Base-by-base conservation (phyloP, 768 basidiomycete species). In the Dentipellis sp. region DNA sequence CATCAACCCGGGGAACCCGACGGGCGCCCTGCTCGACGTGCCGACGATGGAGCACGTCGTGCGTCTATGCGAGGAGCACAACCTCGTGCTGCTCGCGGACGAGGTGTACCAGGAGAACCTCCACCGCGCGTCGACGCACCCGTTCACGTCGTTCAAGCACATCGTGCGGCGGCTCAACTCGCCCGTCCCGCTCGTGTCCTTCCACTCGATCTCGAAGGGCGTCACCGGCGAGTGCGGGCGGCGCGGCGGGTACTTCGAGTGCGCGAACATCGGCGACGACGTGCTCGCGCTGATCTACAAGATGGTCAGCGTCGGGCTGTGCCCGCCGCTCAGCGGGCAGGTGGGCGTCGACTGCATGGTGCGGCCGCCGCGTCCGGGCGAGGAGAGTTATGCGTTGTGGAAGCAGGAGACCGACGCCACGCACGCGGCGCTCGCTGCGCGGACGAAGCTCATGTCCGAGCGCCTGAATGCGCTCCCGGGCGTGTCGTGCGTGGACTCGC, bases 1-100 rank as follows among this genome's bases (percentile, higher is more conserved):
- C 65, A 98, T 99, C 78, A 99, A 99, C 75, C 95, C 95, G 0
- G 95, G 95, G 21, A 99, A 98, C 73, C 95, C 97, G 19, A 98
- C 97, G 0, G 97, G 95, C 42, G 82, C 86, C 4, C 78, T 95
- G 52, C 80, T 99, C 10, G 79, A 84, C 60, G 75, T 81, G 56
- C 61, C 69, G 29, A 89, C 88, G 19, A 89, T 93, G 77, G 73
- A 77, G 56, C 73, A 79, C 50, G 79, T 99, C 56, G 82, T 97
- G n/a, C 71, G 81, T 23, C 71, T 98, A 10, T 95, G 93, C 71
- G 89, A 94, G 67, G 77, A 88, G 62, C 75, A 97, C 71, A 75
- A 76, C 7, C 83, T 99, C 56, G 87, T 95, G 19, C 81, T 99
- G 52, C 81, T 98, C 61, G 95, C 95, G 0, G 95, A 99, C 70